Evolutionary conservation across 2,329 filamentous ascomycete genomes (phyloP), one percentile per base, ranked within the genome.

Genomic region (Madurella fahalii): DNA sequence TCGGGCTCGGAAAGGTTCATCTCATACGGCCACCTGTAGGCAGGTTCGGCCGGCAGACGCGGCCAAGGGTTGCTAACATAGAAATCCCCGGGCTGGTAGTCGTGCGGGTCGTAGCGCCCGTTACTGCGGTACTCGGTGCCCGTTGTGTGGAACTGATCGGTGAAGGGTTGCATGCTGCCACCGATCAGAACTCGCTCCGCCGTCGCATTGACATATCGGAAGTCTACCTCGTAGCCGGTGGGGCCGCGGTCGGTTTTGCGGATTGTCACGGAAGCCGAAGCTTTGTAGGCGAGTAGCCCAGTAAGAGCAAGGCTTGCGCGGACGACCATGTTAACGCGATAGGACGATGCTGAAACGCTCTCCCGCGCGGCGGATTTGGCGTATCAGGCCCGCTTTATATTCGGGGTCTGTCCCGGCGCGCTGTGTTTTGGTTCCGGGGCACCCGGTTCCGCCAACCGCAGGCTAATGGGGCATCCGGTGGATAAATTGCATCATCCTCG

Each of bases 1-100:
- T 59, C 16, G 2, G 17, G 15, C 15, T 13, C 60, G 7, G 58
- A 47, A 8, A 15, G 49, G 7, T 20, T 57, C 64, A 67, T 66
- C 51, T 65, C 63, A 47, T 67, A 67, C 18, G 64, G 65, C 63
- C 64, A 67, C 39, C 59, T 61, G 52, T 67, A 67, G 20, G 62
- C 62, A 50, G 63, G 65, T 1, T 58, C 52, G 8, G 46, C 61
- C 2, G 58, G 53, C 2, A 61, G 47, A 43, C 54, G 53, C 12
- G 57, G 54, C 16, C 48, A 59, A 2, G 57, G 54, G 20, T 42
- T 58, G 53, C 47, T 54, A 40, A 67, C 59, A 40, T 62, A 63
- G 46, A 67, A 66, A 57, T 67, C 64, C 12, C 65, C 65, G 2
- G 64, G 60, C 25, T 62, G 57, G 50, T 67, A 67, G 44, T 67